Evolutionary conservation across 2,329 filamentous ascomycete species (phyloP).

Genomic region (Cladosporium colombiae): DNA sequence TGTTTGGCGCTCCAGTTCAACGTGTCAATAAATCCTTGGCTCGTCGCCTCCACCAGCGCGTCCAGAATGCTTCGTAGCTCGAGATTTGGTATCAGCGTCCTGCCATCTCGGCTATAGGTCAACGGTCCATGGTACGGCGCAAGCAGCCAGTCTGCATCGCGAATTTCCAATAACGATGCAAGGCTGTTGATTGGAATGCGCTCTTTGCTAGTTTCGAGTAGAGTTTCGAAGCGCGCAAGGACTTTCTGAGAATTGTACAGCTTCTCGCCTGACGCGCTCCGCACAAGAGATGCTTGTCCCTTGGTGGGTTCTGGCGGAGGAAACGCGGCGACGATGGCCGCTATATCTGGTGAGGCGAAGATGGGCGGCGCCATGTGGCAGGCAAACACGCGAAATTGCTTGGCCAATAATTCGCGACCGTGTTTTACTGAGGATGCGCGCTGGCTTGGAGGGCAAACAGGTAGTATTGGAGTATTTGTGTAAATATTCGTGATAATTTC

Average conservation of each 20-base stretch:
- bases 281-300: constrained; percentile 27
- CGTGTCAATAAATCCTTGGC: constrained; percentile 17
- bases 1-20: constrained; percentile 19
- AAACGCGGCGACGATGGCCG: constrained; percentile 30
- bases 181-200: constrained; percentile 24
- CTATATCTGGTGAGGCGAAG: constrained; percentile 32
- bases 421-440: neutral
- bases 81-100: constrained; percentile 14
- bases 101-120: constrained; percentile 15
- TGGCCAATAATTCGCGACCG: neutral
- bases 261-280: constrained; percentile 27
- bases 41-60: constrained; percentile 16
- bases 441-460: neutral
- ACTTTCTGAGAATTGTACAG: constrained; percentile 26
- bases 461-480: neutral
- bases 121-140: constrained; percentile 15
- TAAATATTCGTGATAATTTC: neutral
- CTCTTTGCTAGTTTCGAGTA: constrained; percentile 22
- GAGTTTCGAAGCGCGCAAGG: constrained; percentile 14
- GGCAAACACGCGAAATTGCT: constrained; percentile 11
- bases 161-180: constrained; percentile 22
- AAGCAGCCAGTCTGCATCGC: constrained; percentile 19
- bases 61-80: constrained; percentile 19
- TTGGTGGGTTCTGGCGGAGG: constrained; percentile 26
- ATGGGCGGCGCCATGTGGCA: constrained; percentile 28